These are phyloP conservation scores for Coemansia sp. DNA, from an alignment of 192 early-diverging fungal genomes.

Conservation along the genomic window DNA sequence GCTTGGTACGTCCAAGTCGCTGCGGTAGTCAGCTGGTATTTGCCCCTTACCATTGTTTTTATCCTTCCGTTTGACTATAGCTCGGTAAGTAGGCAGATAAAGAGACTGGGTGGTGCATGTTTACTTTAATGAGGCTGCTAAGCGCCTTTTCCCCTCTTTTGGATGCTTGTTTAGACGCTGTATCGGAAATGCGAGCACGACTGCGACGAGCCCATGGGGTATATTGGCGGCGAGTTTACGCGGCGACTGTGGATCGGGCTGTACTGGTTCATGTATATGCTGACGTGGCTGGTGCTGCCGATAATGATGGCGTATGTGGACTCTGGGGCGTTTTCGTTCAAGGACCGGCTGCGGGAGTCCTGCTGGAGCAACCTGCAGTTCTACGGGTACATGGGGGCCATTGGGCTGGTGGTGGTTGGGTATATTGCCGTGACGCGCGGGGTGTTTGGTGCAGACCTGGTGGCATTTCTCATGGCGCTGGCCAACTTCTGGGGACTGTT, in stretches of 20 bases:
- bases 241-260: conserved; percentile 75
- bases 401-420: conserved; percentile 70
- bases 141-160: too few relatives aligned
- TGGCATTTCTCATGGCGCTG: conserved; percentile 84
- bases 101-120: not conserved
- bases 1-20: conserved; percentile 83
- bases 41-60: conserved; percentile 88
- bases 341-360: conserved; percentile 66
- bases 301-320: conserved; percentile 82
- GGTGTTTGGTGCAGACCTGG: conserved; percentile 53
- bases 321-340: conserved; percentile 78
- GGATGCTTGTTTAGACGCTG: conserved; percentile 67
- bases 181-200: conserved; percentile 63
- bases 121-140: not conserved
- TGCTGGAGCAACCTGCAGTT: conserved; percentile 80
- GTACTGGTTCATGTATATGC: conserved; percentile 88
- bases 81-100: conserved; percentile 39
- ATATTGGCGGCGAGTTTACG: conserved; percentile 69
- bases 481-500: conserved; percentile 94
- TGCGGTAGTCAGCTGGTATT: conserved; percentile 78
- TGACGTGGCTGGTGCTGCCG: conserved; percentile 84
- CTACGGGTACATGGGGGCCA: conserved; percentile 67
- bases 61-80: conserved; percentile 88
- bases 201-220: conserved; percentile 76
- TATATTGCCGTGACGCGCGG: conserved; percentile 67